Conservation (phyloP, 2,329 filamentous ascomycete genomes). For the Fusarium siculi region DNA sequence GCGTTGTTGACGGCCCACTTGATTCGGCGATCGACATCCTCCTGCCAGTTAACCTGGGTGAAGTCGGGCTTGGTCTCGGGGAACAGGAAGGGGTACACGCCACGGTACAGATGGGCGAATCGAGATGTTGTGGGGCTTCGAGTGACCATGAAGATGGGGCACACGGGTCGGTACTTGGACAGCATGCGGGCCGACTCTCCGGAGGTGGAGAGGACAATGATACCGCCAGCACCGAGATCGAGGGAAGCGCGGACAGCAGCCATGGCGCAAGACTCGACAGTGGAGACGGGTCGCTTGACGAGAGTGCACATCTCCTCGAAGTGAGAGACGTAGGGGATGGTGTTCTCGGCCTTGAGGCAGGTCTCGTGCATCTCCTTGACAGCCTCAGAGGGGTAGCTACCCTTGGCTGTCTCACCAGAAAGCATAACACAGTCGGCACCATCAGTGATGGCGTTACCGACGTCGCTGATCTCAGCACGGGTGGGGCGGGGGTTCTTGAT, state of each 20-base stretch:
- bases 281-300: conserved; percentile 83
- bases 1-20: conserved; percentile 95
- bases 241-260: conserved; percentile 94
- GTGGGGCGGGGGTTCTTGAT: conserved; percentile 99
- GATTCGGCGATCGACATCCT: conserved; percentile 96
- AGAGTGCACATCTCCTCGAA: conserved; percentile 94
- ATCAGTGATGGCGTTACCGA: conserved; percentile 97
- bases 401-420: conserved; percentile 99
- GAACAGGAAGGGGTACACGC: conserved; percentile 98
- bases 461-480: conserved; percentile 97
- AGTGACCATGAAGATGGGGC: conserved; percentile 99
- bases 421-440: conserved; percentile 99
- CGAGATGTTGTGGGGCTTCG: conserved; percentile 84
- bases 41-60: conserved; percentile 92
- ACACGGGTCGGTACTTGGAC: conserved; percentile 98
- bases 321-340: conserved; percentile 95
- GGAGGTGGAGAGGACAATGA: conserved; percentile 95
- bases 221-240: conserved; percentile 95
- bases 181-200: conserved; percentile 94
- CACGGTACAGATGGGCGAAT: conserved; percentile 95
- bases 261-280: conserved; percentile 95
- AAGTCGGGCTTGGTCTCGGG: conserved; percentile 95
- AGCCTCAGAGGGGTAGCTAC: conserved; percentile 89
- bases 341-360: conserved; percentile 95
- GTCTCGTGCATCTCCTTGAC: conserved; percentile 99